These are phyloP conservation scores for Juncus effusus DNA, from an alignment of 176 grass and related monocot genomes.

Conservation along the genomic window DNA sequence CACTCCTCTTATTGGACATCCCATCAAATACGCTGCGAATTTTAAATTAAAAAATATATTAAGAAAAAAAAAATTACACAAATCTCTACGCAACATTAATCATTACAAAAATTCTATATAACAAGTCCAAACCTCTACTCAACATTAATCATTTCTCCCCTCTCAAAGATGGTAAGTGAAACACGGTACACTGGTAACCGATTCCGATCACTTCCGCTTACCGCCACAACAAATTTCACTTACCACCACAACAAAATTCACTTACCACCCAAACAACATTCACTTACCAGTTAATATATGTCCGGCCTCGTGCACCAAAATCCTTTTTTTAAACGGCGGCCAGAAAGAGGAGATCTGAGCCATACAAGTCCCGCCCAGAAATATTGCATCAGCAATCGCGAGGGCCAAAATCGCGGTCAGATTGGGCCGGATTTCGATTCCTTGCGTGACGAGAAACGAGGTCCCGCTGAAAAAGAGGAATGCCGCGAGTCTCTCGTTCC, in stretches of 20 bases:
- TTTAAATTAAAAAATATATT: conserved; percentile 17
- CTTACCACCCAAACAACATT: conserved; percentile 34
- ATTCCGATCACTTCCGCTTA: too few relatives aligned
- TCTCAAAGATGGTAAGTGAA: too few relatives aligned
- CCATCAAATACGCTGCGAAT: conserved; percentile 84
- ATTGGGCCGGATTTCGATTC: conserved; percentile 70
- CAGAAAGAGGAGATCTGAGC: conserved; percentile 86
- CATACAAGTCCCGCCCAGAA: conserved; percentile 69
- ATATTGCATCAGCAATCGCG: conserved; percentile 56
- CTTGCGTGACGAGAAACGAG: conserved; percentile 71
- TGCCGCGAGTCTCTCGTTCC: conserved; percentile 59
- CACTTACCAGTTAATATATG: conserved; percentile 79
- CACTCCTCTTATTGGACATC: conserved; percentile 89
- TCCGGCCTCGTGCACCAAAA: conserved; percentile 92
- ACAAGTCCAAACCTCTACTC: too few relatives aligned
- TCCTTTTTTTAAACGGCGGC: conserved; percentile 72
- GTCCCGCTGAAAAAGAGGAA: conserved; percentile 57
- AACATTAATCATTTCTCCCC: too few relatives aligned
- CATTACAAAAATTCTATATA: background rate
- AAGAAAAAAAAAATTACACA: too few relatives aligned
- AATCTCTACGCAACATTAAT: background rate
- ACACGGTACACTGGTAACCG: too few relatives aligned
- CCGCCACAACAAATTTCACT: too few relatives aligned
- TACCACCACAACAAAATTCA: background rate
- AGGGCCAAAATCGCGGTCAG: conserved; percentile 65